Evolutionary conservation across 805 yeast species (phyloP).

Genomic region (Cyberlindnera veronae): DNA sequence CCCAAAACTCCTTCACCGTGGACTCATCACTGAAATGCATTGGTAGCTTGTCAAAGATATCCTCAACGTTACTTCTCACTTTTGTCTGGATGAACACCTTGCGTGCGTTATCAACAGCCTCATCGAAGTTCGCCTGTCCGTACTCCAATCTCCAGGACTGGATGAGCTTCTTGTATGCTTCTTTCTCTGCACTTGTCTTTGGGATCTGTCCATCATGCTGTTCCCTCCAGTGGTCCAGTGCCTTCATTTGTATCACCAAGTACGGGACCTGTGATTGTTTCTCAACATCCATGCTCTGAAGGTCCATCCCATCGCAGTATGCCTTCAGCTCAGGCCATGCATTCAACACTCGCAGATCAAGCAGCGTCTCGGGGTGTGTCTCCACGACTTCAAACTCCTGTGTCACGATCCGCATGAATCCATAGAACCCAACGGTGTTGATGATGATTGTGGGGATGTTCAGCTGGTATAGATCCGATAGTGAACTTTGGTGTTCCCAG

Average conservation of each 20-base stretch:
- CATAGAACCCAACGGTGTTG: conserved; percentile 61
- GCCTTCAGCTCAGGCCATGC: conserved; percentile 70
- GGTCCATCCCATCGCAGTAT: conserved; percentile 48
- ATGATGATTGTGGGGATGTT: conserved; percentile 54
- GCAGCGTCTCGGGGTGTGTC: conserved; percentile 62
- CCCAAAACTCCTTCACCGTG: conserved; percentile 50
- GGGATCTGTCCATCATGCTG: conserved; percentile 30
- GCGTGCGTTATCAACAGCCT: conserved; percentile 45
- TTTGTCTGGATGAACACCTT: conserved; percentile 36
- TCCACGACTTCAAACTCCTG: conserved; percentile 67
- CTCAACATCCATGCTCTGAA: conserved; percentile 39
- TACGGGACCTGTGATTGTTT: conserved; percentile 66
- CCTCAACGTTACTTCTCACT: conserved; percentile 27
- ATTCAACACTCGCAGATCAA: conserved; percentile 60
- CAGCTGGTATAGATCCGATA: conserved; percentile 38
- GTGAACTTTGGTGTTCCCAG: conserved; percentile 29
- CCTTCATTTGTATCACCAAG: conserved; percentile 56
- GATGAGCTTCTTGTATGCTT: conserved; percentile 36
- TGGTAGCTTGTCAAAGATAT: conserved; percentile 23
- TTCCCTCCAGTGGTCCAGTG: conserved; percentile 40
- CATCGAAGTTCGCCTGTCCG: conserved; percentile 45
- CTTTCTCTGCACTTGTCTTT: conserved; percentile 38
- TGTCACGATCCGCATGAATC: conserved; percentile 48
- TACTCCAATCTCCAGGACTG: conserved; percentile 34
- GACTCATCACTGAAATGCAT: conserved; percentile 5